Percentiles rank a stretch among this genome's conserved stretches.
Evolutionary conservation across 2,329 filamentous ascomycete species (phyloP).

Genomic region (Cytospora piceae): DNA sequence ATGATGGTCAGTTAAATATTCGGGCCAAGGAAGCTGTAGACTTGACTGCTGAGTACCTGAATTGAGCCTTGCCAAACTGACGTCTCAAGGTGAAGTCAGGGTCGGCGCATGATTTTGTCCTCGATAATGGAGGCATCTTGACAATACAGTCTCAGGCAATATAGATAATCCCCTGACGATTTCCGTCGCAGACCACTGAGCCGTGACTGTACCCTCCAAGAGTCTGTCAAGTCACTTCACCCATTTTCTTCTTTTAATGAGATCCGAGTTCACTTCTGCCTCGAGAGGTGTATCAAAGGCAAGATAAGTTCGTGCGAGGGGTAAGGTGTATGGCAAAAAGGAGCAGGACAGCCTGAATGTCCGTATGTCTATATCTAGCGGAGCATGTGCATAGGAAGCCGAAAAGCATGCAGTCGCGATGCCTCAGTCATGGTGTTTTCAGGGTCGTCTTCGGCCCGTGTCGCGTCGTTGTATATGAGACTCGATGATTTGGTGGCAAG

Average conservation of each 20-base stretch:
- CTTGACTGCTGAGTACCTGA: conserved; percentile 57
- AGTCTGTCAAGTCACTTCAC: conserved; percentile 16
- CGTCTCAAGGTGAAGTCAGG: conserved; percentile 74
- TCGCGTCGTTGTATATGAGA: background rate
- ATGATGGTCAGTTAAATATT: background rate
- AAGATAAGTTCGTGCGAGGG: background rate
- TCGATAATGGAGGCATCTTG: conserved; percentile 48
- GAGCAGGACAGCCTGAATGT: too few relatives aligned
- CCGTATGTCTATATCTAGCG: background rate
- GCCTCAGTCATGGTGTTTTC: background rate
- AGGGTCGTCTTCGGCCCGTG: background rate
- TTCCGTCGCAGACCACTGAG: conserved; percentile 10
- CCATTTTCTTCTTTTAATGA: conserved; percentile 15
- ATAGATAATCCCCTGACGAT: background rate
- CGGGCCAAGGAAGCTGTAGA: conserved; percentile 22
- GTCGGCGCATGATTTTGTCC: conserved; percentile 59
- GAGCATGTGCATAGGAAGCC: background rate
- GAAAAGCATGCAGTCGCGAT: background rate
- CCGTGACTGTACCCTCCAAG: conserved; percentile 17
- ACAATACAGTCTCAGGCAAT: background rate
- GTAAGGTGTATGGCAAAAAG: too few relatives aligned
- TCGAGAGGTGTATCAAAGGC: background rate
- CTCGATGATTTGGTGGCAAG: background rate
- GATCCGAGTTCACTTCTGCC: background rate
- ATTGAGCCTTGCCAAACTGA: conserved; percentile 74